Base-by-base conservation (phyloP, 2,329 filamentous ascomycete genomes). In the Aspergillus sp. region DNA sequence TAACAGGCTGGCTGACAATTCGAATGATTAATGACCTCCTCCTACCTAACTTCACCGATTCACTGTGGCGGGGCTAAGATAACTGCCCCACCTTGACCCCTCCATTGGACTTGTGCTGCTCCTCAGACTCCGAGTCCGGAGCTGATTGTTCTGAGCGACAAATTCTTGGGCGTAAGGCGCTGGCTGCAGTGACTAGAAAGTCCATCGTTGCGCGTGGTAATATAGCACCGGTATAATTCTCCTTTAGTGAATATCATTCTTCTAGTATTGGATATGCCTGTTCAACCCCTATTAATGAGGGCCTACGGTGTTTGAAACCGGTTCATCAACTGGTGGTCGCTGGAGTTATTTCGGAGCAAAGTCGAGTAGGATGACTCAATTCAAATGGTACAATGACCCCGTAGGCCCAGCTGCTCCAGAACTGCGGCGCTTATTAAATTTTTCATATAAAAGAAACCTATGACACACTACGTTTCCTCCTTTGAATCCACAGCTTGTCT, bases 81-180 rank as follows among this genome's bases (percentile, higher is more conserved):
- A 30, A 30, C 19, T 27, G 27, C 51, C 51, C 51, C 51, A 45
- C 41, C 51, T 53, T 46, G 51, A 30, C 30, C 51, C 51, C 50
- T 44, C 41, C 24, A 13, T 17, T 17, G 20, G 40, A 27, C 15
- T 52, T 37, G 34, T 37, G 47, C 47, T 49, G 15, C 17, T 8
- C 41, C 50, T 45, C 50, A 27, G 24, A 17, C 39, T 44, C 54
- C 54, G 30, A 30, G 37, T 34, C 41, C 51, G 51, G 51, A 53
- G 41, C 9, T 45, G 30, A 20, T 45, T 2, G 15, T n/a, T 39
- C 17, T 30, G 20, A 24, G 6, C 20, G 40, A 19, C 7, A 8
- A n/a, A 40, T 50, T 37, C 12, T 34, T 34, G 34, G 34, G 34
- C 12, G 5, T 20, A 4, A 15, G 7, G 5, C 15, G 12, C 34